phyloP scores from a whole-genome alignment of 2,329 filamentous ascomycete genomes.

The Reticulascus tulasneorum region DNA sequence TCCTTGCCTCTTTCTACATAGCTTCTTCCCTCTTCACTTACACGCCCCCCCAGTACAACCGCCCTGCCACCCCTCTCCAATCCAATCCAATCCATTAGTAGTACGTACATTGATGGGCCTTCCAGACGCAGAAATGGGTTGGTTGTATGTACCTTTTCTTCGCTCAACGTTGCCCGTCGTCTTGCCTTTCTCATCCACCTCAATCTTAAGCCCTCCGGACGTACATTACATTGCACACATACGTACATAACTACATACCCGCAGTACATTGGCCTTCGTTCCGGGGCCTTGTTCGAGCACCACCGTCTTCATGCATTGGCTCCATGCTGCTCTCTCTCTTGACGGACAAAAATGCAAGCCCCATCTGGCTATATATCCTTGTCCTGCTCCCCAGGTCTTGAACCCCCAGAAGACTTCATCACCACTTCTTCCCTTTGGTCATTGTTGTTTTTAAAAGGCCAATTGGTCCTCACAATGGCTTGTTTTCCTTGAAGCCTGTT shows the following conservation, averaged over 20 bases:
- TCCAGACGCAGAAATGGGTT: too few relatives aligned
- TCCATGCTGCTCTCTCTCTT: too few relatives aligned
- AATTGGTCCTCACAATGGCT: constrained; percentile 33
- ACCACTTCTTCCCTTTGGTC: constrained; percentile 22
- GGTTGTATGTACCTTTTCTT: too few relatives aligned
- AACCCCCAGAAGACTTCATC: constrained; percentile 15
- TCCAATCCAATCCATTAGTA: too few relatives aligned
- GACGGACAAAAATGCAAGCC: constrained; percentile 6
- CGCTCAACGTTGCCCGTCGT: too few relatives aligned
- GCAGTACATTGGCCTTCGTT: constrained; percentile 11
- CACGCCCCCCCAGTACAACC: constrained; percentile 12
- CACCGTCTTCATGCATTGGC: constrained; percentile 13
- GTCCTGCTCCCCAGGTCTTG: constrained; percentile 33
- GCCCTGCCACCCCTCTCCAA: constrained; percentile 9
- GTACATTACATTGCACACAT: constrained; percentile 10
- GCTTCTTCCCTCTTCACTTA: constrained; percentile 2
- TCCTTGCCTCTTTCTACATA: constrained; percentile 5
- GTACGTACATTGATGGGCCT: too few relatives aligned
- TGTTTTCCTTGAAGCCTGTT: constrained; percentile 21
- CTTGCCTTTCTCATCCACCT: constrained; percentile 9
- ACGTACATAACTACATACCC: constrained; percentile 4
- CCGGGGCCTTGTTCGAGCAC: constrained; percentile 7
- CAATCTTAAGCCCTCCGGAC: constrained; percentile 9
- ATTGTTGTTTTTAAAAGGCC: constrained; percentile 25
- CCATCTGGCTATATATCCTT: constrained; percentile 43